Evolutionary conservation across 2,329 filamentous ascomycete species (phyloP), one percentile per base, ranked within the genome.

Genomic region (Blastomyces gilchristii): DNA sequence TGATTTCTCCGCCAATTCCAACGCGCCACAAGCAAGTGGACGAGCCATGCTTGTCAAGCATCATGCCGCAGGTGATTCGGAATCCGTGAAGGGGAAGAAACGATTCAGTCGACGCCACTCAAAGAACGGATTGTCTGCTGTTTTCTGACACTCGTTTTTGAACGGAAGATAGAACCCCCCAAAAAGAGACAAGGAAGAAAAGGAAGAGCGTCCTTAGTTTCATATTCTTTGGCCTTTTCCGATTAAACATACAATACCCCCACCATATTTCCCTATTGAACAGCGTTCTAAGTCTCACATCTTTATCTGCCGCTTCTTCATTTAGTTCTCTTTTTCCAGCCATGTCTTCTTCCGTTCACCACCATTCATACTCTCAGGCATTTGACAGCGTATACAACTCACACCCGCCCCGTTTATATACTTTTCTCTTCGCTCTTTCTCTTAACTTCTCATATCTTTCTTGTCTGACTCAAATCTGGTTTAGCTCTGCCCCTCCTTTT

Each of bases 81-180:
- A 83, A 60, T 82, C 81, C n/a, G 69, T 81, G 18, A 85, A 84
- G 72, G 82, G 82, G 58, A 79, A 81, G 68, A 86, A 85, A 71
- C 76, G 84, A 58, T 97, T 97, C 76, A 96, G 91, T 78, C 94
- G 94, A 77, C 83, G 93, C 68, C 91, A 96, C 77, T 95, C 90
- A 18, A 96, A 95, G 78, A 96, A 91, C 74, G 92, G 93, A n/a
- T 83, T 96, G 58, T 91, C 91, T 37, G 89, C 92, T 58, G 89
- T 90, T 60, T 96, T 97, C 73, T 96, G 75, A 75, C 63, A 60
- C 64, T 63, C 45, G 25, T 22, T 37, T 58, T 58, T 60, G 18
- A 60, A 7, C 25, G 2, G n/a, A 37, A 47, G 4, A 34, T 31
- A 52, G 25, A 25, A 52, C 28, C 11, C 25, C 12, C 25, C 7